These are phyloP conservation scores for Aspergillus coremiiformis DNA, from an alignment of 495 filamentous ascomycete species.

Conservation along the genomic window DNA sequence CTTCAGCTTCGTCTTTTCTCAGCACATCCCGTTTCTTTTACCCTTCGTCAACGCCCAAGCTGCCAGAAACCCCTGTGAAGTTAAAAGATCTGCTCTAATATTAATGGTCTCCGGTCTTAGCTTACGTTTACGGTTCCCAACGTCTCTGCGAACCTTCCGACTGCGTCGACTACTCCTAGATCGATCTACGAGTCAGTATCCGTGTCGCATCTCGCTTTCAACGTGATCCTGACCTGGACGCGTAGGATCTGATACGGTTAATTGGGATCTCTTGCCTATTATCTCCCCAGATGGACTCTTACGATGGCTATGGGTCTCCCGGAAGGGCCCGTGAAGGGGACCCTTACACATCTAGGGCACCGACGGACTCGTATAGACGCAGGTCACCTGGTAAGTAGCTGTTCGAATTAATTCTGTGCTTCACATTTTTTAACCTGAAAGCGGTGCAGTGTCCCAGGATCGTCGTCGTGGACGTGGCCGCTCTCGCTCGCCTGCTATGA, in stretches of 20 bases:
- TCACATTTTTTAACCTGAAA: background rate
- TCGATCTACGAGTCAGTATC: background rate
- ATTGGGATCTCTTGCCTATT: background rate
- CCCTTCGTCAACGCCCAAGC: constrained; percentile 17
- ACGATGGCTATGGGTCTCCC: constrained; percentile 35
- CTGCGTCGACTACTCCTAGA: background rate
- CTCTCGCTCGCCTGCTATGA: constrained; percentile 63
- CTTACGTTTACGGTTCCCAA: constrained; percentile 18
- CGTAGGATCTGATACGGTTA: background rate
- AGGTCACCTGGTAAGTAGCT: constrained; percentile 44
- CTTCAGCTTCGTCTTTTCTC: constrained; percentile 8
- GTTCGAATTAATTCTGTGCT: constrained; percentile 2
- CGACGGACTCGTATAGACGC: constrained; percentile 40
- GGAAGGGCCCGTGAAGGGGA: constrained; percentile 36
- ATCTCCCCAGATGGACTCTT: constrained; percentile 36
- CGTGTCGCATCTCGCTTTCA: background rate
- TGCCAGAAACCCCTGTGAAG: constrained; percentile 16
- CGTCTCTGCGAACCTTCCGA: constrained; percentile 1
- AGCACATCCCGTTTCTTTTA: constrained; percentile 11
- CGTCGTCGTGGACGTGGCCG: constrained; percentile 48
- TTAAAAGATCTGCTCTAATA: constrained; percentile 30
- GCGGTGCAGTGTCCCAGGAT: constrained; percentile 35
- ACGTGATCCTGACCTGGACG: background rate
- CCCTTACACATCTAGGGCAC: constrained; percentile 23
- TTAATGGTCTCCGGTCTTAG: constrained; percentile 38